phyloP scores from a whole-genome alignment of 768 basidiomycete species.

The Calocera viscosa region DNA sequence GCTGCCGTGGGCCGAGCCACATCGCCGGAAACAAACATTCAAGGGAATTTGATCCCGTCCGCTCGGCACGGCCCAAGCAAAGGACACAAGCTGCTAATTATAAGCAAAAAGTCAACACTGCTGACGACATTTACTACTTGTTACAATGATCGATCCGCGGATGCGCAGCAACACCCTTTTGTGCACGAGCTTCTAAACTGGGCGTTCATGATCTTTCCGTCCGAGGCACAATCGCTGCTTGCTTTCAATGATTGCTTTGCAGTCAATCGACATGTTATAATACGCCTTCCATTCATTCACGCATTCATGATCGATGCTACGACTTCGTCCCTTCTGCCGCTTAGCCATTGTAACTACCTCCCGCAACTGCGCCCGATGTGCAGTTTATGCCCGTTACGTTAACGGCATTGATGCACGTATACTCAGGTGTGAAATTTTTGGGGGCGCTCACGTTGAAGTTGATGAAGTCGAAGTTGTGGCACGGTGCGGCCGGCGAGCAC shows the following conservation, averaged over 20 bases:
- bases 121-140: no score
- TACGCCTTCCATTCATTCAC: no score
- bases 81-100: background rate
- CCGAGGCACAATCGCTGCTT: no score
- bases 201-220: no score
- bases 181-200: no score
- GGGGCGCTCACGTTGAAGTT: background rate
- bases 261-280: no score
- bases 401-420: background rate
- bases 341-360: background rate
- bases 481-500: background rate
- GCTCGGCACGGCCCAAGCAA: background rate
- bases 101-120: no score
- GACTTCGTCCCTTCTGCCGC: background rate
- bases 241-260: no score
- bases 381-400: background rate
- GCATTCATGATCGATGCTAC: no score
- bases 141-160: no score
- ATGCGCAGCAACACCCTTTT: no score
- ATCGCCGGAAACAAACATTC: slow-evolving; percentile 6
- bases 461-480: background rate
- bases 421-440: background rate
- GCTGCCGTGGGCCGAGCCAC: background rate
- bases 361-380: background rate
- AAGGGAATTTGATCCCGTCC: background rate